Conservation (phyloP, 1,284 basidiomycete genomes). For the Somion occarium region DNA sequence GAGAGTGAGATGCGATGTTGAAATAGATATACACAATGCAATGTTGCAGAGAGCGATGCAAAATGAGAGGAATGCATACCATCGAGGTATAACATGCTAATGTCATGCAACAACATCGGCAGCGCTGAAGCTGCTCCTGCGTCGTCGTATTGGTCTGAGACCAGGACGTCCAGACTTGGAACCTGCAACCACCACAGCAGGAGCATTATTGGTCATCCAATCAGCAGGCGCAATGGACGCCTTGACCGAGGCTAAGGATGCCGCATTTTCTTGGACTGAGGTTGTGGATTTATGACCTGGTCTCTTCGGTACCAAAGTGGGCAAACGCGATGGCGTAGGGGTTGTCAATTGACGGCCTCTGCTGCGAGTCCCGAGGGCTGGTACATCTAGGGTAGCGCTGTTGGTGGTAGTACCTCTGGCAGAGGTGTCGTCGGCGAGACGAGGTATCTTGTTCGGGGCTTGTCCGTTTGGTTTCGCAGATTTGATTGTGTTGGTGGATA, state of each 20-base stretch:
- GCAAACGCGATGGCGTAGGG: constrained; percentile 68
- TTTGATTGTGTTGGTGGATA: constrained; percentile 27
- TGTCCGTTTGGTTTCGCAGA: constrained; percentile 32
- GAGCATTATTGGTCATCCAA: constrained; percentile 69
- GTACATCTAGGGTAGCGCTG: constrained; percentile 21
- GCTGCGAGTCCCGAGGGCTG: constrained; percentile 25
- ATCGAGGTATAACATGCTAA: not conserved
- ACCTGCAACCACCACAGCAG: constrained; percentile 63
- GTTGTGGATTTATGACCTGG: constrained; percentile 39
- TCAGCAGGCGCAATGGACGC: constrained; percentile 38
- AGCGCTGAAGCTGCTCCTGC: constrained; percentile 78
- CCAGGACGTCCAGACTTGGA: constrained; percentile 68
- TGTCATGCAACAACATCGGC: constrained; percentile 72
- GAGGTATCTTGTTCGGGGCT: constrained; percentile 72
- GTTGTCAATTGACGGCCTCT: constrained; percentile 42
- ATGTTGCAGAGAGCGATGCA: not conserved
- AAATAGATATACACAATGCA: not conserved
- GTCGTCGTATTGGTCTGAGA: constrained; percentile 60
- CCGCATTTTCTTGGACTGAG: constrained; percentile 49
- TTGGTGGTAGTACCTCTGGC: constrained; percentile 35
- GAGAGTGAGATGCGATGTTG: not conserved
- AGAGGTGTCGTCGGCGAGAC: constrained; percentile 54
- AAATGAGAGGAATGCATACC: not conserved
- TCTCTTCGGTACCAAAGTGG: constrained; percentile 58
- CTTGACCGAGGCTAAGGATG: constrained; percentile 24